These are phyloP conservation scores for Nicotiana rustica DNA, from an alignment of 305 asterid genomes.

Conservation along the genomic window DNA sequence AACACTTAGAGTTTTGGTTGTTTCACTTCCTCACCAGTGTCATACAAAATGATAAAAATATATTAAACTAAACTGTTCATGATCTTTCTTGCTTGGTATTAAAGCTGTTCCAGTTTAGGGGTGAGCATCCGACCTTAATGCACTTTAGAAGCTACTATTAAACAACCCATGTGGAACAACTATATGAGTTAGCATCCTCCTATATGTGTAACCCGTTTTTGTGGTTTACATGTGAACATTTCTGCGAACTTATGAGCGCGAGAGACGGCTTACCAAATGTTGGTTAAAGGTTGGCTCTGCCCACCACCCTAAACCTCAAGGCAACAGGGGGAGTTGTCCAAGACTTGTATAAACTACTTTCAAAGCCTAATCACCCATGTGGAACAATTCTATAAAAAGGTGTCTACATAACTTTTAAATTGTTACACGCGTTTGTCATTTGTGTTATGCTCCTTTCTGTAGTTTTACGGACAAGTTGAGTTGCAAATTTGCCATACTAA, in stretches of 20 bases:
- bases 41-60: neutral
- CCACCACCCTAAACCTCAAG: neutral
- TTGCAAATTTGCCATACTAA: neutral
- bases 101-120: neutral
- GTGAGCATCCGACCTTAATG: neutral
- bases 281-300: neutral
- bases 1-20: neutral
- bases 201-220: neutral
- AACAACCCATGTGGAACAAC: slow-evolving; percentile 13
- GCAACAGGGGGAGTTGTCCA: neutral
- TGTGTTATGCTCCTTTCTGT: neutral
- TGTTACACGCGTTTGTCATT: neutral
- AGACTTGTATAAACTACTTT: neutral
- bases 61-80: neutral
- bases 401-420: neutral
- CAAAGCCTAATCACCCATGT: neutral
- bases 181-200: neutral
- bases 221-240: neutral
- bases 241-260: neutral
- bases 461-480: neutral
- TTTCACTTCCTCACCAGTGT: neutral
- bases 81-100: neutral
- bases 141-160: slow-evolving; percentile 20
- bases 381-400: neutral
- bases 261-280: neutral